These are phyloP conservation scores for Peniophora sp. DNA, from an alignment of 1,284 basidiomycete species.

Conservation along the genomic window DNA sequence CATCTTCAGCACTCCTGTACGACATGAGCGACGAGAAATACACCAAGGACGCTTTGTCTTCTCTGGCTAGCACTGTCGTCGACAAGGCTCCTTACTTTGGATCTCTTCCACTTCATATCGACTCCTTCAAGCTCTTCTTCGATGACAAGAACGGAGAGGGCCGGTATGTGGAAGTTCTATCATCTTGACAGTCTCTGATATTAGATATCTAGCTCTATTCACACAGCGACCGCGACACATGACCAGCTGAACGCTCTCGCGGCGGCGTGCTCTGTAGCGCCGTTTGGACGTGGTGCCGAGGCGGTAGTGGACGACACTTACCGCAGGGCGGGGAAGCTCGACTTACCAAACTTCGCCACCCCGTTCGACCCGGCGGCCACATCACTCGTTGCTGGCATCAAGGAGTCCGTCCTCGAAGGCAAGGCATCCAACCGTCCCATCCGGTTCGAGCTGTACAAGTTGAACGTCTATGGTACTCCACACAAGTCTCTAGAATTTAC, in stretches of 20 bases:
- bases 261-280: slow-evolving; percentile 14
- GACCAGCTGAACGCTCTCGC: not conserved
- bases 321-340: slow-evolving; percentile 18
- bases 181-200: too few relatives aligned
- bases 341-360: slow-evolving; percentile 12
- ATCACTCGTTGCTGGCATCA: slow-evolving; percentile 10
- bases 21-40: too few relatives aligned
- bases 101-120: too few relatives aligned
- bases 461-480: slow-evolving; percentile 24
- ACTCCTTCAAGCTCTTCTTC: too few relatives aligned
- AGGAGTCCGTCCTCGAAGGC: slow-evolving; percentile 12
- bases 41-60: too few relatives aligned
- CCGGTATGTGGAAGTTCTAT: too few relatives aligned
- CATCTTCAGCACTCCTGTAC: too few relatives aligned
- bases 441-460: slow-evolving; percentile 18
- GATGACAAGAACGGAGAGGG: too few relatives aligned
- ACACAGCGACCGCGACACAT: too few relatives aligned
- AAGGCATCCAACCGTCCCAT: slow-evolving; percentile 8
- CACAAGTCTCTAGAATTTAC: slow-evolving; percentile 4
- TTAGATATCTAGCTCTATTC: too few relatives aligned
- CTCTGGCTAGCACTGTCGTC: too few relatives aligned
- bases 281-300: slow-evolving; percentile 15
- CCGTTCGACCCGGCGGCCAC: slow-evolving; percentile 11
- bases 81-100: too few relatives aligned
- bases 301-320: slow-evolving; percentile 17